Base-by-base conservation (phyloP, 371 early-diverging fungal genomes). In the Chytridium lagenaria region DNA sequence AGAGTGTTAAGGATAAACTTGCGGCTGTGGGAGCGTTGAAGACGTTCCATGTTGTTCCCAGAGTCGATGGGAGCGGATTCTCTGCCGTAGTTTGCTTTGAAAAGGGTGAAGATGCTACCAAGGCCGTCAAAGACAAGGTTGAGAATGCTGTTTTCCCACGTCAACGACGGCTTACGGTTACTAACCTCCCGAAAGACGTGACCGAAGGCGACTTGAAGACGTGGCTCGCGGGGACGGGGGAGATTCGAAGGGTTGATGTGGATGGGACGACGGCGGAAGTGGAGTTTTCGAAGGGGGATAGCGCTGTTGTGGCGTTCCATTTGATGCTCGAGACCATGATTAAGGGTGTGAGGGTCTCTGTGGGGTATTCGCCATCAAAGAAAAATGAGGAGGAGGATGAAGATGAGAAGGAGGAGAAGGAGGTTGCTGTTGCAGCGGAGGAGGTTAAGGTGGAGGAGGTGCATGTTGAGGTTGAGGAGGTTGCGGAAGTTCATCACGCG, bases 241-340 rank as follows among this genome's bases (percentile, higher is more conserved):
- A 81, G 55, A 61, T 81, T 33, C 49, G 71, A 63, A 55, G 69
- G n/a, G 77, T 76, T 1, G 80, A 76, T 2, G 51, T 72, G 23
- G 50, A 28, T 23, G 31, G 10, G 30, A 52, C 55, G 16, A 44
- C 40, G 23, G 76, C 76, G 2, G 69, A 78, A 40, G 63, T 78
- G 55, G 78, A 81, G 51, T 81, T 78, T 69, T 77, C 69, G 10
- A 63, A 76, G n/a, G 77, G 76, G 23, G 78, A 78, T 28, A 72
- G 63, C 15, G 81, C 81, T 1, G 77, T 79, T 59, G 64, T 75
- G 31, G 78, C 76, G 23, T 67, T 78, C 44, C 64, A 76, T 10
- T 52, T 61, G 38, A 36, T 72, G 15, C 40, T 69, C 23, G 72
- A 75, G 26, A 44, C 31, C 26, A 39, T 49, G 26, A 37, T 77